Conservation (phyloP, 192 early-diverging fungal species). For the Powellomyces hirtus region DNA sequence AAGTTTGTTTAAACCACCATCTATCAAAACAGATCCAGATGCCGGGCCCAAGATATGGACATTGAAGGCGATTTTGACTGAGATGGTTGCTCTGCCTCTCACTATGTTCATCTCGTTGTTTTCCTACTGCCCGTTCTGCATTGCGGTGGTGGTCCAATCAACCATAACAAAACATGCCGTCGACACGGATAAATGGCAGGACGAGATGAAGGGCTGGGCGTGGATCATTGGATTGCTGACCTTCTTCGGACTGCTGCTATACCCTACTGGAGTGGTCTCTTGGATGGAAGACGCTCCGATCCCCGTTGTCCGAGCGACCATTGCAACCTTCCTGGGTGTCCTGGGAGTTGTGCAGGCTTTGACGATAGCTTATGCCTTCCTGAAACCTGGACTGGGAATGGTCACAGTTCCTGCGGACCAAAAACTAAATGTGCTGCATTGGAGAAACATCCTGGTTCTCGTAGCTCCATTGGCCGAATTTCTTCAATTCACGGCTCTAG, state of each 20-base stretch:
- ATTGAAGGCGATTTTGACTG: neutral
- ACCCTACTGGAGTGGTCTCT: conserved; percentile 5
- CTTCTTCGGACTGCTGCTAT: conserved; percentile 13
- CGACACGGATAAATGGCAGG: conserved; percentile 21
- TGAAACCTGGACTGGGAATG: conserved; percentile 24
- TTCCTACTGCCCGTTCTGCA: conserved; percentile 22
- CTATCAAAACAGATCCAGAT: too few relatives aligned
- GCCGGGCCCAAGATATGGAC: neutral
- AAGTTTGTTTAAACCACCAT: too few relatives aligned
- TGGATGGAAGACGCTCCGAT: neutral
- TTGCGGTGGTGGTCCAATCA: conserved; percentile 20
- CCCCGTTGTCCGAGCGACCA: neutral
- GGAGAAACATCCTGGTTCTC: conserved; percentile 12
- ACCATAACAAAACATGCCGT: neutral
- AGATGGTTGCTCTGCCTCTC: conserved; percentile 4
- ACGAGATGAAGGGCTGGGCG: conserved; percentile 18
- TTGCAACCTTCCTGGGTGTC: neutral
- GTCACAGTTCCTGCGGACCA: conserved; percentile 4
- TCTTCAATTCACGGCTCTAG: conserved; percentile 16
- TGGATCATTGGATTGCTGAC: conserved; percentile 2
- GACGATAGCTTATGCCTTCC: conserved; percentile 17
- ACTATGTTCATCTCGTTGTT: conserved; percentile 15
- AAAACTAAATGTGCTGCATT: neutral
- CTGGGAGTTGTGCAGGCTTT: conserved; percentile 3
- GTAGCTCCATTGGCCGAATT: conserved; percentile 15